Base-by-base conservation (phyloP, 2,329 filamentous ascomycete genomes). In the Botryotinia narcissicola region DNA sequence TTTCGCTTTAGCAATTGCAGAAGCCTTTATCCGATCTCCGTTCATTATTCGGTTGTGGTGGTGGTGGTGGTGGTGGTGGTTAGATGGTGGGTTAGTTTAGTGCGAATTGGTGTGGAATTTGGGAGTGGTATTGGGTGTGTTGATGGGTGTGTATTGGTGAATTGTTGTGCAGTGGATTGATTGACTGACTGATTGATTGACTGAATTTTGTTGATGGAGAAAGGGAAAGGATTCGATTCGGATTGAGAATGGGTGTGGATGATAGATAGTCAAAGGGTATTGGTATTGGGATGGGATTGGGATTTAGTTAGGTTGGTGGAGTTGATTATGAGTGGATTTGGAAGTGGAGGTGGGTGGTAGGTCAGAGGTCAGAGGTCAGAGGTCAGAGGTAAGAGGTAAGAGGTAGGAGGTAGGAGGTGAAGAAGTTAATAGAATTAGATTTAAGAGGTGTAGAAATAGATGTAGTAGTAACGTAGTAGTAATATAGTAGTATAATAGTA, bases 1-100 rank as follows among this genome's bases (percentile, higher is more conserved):
- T 81, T 89, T 89, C 71, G 87, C 87, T 82, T 89, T 89, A 81
- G 87, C 85, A 83, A 89, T 88, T 79, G 87, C 87, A 63, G 79
- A 79, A 63, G 79, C 77, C 67, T 80, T 81, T 76, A 81, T 79
- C 35, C 80, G 77, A 46, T 79, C 77, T 32, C 80, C 79, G 75
- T 80, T 81, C 80, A 81, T 81, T 73, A 57, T 78, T 71, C 54
- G 70, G 14, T 46, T 44, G 37, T 18, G 18, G 14, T 42, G 51
- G 74, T 32, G 1, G 51, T 46, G 59, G 59, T 54, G 20, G 60
- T 18, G 60, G n/a, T 46, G 59, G 60, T 54, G 22, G 60, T n/a
- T 40, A 16, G 60, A 22, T n/a, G 40, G 20, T 46, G 40, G n/a
- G 37, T 40, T 40, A 10, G 63, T 51, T 51, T 51, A 51, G 48